Evolutionary conservation across 2,329 filamentous ascomycete genomes (phyloP), one percentile per base, ranked within the genome.

Genomic region (Verticillium klebahnii): DNA sequence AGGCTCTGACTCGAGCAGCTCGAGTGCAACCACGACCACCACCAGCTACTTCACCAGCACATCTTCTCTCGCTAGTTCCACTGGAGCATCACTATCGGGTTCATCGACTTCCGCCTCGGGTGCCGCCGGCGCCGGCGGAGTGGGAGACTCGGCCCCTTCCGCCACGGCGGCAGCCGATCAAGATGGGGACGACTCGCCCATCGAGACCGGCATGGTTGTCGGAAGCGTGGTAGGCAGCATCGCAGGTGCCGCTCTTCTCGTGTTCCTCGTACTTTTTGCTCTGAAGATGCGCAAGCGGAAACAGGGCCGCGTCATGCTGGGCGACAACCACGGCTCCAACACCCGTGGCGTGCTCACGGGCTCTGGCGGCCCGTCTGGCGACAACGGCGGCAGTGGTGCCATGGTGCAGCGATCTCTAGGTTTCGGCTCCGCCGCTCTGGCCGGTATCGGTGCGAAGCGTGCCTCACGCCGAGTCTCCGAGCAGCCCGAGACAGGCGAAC

Each of bases 161-260:
- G 61, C 66, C 50, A 63, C 70, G 12, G 67, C 68, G 19, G 59
- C 62, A 14, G 65, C 65, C 9, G 61, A 60, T 40, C 58, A 60
- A 15, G 39, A 34, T 56, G 25, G 36, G 31, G 56, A 60, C 11
- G 34, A 23, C 19, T 57, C 62, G 31, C 15, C 64, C 5, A 63
- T 61, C 7, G 64, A 66, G 19, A 70, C 68, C 8, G 62, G 61
- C 19, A 65, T 64, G 59, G 65, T 87, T 32, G 83, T 85, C 8
- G 85, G 84, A 0, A 80, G 85, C 36, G 82, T 87, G 1, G 75
- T 87, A 19, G 85, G 85, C 25, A 78, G 82, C 50, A 70, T 89
- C 36, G 85, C 86, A 17, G 86, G 85, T 19, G 72, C 84, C 1
- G 85, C 85, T 14, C 75, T 88, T 56, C 70, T 89, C 57, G 72